Evolutionary conservation across 768 basidiomycete species (phyloP).

Genomic region (Podaxis pistillaris): DNA sequence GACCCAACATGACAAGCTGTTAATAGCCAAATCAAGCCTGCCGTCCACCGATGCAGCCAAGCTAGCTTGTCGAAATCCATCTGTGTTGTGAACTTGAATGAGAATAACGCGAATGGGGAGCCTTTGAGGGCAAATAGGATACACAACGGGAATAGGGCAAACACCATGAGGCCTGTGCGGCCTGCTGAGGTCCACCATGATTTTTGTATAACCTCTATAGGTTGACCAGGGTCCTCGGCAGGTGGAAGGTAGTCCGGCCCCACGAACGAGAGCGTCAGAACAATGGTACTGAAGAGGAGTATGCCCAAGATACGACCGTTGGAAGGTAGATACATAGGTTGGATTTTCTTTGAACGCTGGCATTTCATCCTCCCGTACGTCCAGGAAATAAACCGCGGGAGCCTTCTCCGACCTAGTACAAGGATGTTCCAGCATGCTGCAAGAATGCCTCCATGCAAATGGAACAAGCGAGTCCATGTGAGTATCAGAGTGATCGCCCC

Average conservation of each 20-base stretch:
- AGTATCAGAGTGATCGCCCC: background rate
- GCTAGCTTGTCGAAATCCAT: conserved; percentile 76
- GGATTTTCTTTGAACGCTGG: conserved; percentile 25
- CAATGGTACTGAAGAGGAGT: conserved; percentile 39
- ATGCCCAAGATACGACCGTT: conserved; percentile 61
- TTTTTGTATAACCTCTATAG: conserved; percentile 57
- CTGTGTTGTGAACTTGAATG: conserved; percentile 53
- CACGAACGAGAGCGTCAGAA: conserved; percentile 47
- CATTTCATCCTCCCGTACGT: conserved; percentile 24
- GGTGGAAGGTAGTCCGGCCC: conserved; percentile 61
- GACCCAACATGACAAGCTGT: conserved; percentile 57
- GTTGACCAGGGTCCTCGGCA: conserved; percentile 29
- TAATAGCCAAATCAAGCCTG: conserved; percentile 66
- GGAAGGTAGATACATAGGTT: conserved; percentile 52
- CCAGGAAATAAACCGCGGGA: conserved; percentile 44
- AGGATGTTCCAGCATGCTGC: conserved; percentile 27
- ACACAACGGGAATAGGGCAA: conserved; percentile 69
- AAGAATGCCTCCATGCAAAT: background rate
- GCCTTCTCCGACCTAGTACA: conserved; percentile 56
- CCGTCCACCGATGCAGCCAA: conserved; percentile 70
- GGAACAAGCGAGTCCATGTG: background rate
- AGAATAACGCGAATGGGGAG: conserved; percentile 68
- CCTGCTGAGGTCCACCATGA: conserved; percentile 64
- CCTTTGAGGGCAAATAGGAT: conserved; percentile 70
- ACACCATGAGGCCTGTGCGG: conserved; percentile 68